phyloP scores from a whole-genome alignment of 495 filamentous ascomycete genomes.

The Evansstolkia leycettana region DNA sequence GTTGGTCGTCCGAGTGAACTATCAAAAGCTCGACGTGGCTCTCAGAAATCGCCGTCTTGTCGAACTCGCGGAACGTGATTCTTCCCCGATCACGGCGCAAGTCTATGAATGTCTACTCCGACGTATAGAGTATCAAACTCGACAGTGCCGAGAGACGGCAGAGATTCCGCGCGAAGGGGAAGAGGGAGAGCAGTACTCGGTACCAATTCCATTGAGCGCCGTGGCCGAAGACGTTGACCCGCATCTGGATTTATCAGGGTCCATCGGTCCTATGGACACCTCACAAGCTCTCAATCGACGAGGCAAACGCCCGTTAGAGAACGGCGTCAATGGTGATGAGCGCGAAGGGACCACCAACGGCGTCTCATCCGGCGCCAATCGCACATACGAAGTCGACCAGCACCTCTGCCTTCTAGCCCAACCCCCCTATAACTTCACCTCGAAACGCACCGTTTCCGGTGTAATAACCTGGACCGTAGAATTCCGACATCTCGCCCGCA shows the following conservation, averaged over 20 bases:
- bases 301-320: conserved; percentile 26
- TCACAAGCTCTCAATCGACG: conserved; percentile 13
- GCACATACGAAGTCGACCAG: conserved; percentile 47
- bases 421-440: conserved; percentile 51
- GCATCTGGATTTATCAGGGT: conserved; percentile 24
- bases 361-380: conserved; percentile 24
- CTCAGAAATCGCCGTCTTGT: conserved; percentile 70
- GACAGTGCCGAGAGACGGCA: conserved; percentile 51
- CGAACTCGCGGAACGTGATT: conserved; percentile 44
- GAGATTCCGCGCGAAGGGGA: conserved; percentile 43
- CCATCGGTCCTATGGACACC: conserved; percentile 23
- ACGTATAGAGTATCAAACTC: conserved; percentile 52
- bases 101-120: conserved; percentile 66
- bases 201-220: conserved; percentile 22
- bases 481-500: conserved; percentile 54
- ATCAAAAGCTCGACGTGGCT: conserved; percentile 69
- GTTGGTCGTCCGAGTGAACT: conserved; percentile 68
- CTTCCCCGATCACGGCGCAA: conserved; percentile 40
- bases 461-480: conserved; percentile 68
- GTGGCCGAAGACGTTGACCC: conserved; percentile 28
- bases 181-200: conserved; percentile 30
- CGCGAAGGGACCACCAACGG: conserved; percentile 9
- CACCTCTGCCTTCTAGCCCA: conserved; percentile 69
- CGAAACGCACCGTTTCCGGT: conserved; percentile 34
- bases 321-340: conserved; percentile 26